Base-by-base conservation (phyloP, 352 stramenopile species). In the Nothophytophthora sp. region DNA sequence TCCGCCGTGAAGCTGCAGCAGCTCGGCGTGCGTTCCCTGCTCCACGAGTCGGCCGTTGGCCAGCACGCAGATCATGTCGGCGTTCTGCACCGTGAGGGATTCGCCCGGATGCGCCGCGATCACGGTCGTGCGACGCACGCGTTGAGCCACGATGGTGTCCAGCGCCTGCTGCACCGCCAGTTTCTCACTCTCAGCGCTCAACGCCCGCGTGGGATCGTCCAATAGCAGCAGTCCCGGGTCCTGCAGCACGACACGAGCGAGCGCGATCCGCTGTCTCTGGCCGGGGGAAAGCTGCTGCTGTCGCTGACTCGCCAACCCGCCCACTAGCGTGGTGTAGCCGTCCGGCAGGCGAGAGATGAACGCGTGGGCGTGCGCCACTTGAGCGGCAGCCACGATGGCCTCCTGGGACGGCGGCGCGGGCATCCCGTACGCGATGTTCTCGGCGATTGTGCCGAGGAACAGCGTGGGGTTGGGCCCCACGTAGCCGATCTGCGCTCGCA, bases 301-400 rank as follows among this genome's bases (percentile, higher is more conserved):
- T 54, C n/a, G n/a, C n/a, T 16, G 71, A 57, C 11, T 96, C 55
- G 13, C 94, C 93, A 12, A 87, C 73, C 67, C 98, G 83, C 96
- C 93, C 13, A 99, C 93, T 32, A 92, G 70, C 5, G 95, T 98
- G 20, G 97, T 76, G 63, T 94, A 98, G 5, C 88, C 80, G 15
- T 98, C 87, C 5, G 93, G 81, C 39, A 99, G 91, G 2, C 62
- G 47, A 0, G 65, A 70, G 67, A 98, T 98, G 54, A 99, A 99
- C 22, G 83, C 65, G 62, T 98, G 76, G 1, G 92, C 93, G 60
- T 98, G 97, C n/a, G 95, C 95, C 27, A 97, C 70, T 50, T 88
- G 76, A 4, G 93, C 91, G n/a, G 94, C 95, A 24, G 81, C 50
- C 15, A 91, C 69, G 49, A 98, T 76, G 55, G 96, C 88, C 4